These are phyloP conservation scores for Blastobotrys indianensis DNA, from an alignment of 1,139 yeast genomes.

Conservation along the genomic window DNA sequence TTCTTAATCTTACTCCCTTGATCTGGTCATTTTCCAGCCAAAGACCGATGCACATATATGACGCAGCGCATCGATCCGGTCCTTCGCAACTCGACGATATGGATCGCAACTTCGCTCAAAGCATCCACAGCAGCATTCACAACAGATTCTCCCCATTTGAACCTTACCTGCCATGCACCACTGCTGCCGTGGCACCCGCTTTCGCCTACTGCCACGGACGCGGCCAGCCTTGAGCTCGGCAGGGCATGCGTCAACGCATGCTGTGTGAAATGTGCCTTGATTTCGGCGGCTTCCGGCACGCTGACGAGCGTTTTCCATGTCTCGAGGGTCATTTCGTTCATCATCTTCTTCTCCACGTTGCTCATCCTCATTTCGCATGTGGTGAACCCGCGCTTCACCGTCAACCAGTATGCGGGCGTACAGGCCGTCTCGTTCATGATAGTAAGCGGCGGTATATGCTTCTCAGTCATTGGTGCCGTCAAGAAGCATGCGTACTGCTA, in stretches of 20 bases:
- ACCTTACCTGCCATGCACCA: slow-evolving; percentile 8
- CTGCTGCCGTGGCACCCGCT: slow-evolving; percentile 7
- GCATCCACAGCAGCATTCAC: neutral
- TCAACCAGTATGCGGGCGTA: slow-evolving; percentile 20
- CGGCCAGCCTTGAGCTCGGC: neutral
- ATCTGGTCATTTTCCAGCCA: too few relatives aligned
- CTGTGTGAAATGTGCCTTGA: slow-evolving; percentile 6
- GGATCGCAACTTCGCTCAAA: neutral
- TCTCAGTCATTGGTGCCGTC: neutral
- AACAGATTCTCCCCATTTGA: neutral
- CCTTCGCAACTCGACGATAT: too few relatives aligned
- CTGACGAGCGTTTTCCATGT: neutral
- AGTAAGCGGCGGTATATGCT: slow-evolving; percentile 4
- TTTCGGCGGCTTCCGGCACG: neutral
- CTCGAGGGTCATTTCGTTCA: neutral
- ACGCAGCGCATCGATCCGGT: too few relatives aligned
- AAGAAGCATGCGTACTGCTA: slow-evolving; percentile 1
- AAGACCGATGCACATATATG: too few relatives aligned
- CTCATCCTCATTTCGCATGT: slow-evolving; percentile 16
- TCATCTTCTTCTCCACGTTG: slow-evolving; percentile 14
- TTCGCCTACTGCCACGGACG: neutral
- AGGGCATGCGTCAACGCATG: slow-evolving; percentile 8
- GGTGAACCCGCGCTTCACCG: slow-evolving; percentile 16
- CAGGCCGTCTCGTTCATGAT: slow-evolving; percentile 17
- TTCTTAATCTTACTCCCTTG: too few relatives aligned